Conservation (phyloP, 2,329 filamentous ascomycete genomes). For the Ophiosphaerella korrae region DNA sequence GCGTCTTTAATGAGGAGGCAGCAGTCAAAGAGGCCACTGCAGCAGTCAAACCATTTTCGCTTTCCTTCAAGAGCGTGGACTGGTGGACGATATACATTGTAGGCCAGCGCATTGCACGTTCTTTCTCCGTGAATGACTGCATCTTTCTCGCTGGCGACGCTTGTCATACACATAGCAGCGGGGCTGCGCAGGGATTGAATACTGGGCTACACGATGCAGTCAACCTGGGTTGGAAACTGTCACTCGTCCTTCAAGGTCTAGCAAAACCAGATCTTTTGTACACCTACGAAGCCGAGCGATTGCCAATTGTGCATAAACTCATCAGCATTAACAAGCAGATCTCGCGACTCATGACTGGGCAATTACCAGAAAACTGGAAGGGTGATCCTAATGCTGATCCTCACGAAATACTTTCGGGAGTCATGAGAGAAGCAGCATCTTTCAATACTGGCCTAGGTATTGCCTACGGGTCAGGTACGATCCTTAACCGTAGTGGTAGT, state of each 20-base stretch:
- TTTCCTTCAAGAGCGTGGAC: conserved; percentile 48
- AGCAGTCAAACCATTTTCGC: conserved; percentile 48
- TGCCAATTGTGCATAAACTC: conserved; percentile 53
- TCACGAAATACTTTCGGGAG: conserved; percentile 29
- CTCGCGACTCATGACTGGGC: conserved; percentile 40
- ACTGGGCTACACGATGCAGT: conserved; percentile 60
- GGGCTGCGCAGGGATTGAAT: conserved; percentile 65
- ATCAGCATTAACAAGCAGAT: conserved; percentile 46
- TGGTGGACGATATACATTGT: conserved; percentile 54
- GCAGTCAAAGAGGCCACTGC: conserved; percentile 48
- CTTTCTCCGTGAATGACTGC: conserved; percentile 47
- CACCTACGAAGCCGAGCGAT: conserved; percentile 56
- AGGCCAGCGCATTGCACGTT: conserved; percentile 48
- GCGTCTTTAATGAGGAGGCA: conserved; percentile 43
- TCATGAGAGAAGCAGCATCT: conserved; percentile 34
- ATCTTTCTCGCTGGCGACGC: conserved; percentile 63
- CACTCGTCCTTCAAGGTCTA: conserved; percentile 50
- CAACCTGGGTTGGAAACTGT: conserved; percentile 62
- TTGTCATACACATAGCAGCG: conserved; percentile 61
- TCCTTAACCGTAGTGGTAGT: conserved; percentile 33
- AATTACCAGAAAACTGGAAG: conserved; percentile 42
- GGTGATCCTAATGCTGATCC: conserved; percentile 37
- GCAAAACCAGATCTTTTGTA: conserved; percentile 51
- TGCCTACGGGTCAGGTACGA: conserved; percentile 41
- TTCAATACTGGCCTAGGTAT: conserved; percentile 43